Conservation (phyloP, 805 yeast species). For the Candida caryicola region DNA sequence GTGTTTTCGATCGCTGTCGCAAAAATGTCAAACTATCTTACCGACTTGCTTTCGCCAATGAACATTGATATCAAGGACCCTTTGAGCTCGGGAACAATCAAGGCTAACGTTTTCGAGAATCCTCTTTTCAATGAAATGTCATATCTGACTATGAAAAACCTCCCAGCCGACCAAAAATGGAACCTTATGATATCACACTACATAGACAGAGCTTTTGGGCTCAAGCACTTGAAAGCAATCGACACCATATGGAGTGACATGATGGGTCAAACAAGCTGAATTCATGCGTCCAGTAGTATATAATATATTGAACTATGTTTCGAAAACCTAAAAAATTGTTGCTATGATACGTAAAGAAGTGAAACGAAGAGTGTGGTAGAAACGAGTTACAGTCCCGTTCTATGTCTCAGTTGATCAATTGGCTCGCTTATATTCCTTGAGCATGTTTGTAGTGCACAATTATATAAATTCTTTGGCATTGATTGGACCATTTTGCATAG, state of each 20-base stretch:
- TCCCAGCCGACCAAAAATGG: conserved; percentile 18
- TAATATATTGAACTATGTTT: background rate
- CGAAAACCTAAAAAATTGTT: conserved; percentile 1
- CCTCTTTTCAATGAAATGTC: background rate
- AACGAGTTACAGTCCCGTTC: background rate
- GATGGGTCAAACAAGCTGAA: no score
- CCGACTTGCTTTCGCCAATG: conserved; percentile 9
- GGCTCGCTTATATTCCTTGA: background rate
- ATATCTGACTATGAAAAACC: conserved; percentile 2
- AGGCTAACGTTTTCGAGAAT: conserved; percentile 1
- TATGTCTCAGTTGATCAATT: no score
- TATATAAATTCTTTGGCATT: conserved; percentile 24
- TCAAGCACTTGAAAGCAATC: conserved; percentile 10
- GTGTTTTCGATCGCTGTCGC: conserved; percentile 25
- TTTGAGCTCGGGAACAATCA: background rate
- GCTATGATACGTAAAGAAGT: background rate
- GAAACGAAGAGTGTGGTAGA: background rate
- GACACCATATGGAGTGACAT: conserved; percentile 16
- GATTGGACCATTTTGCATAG: conserved; percentile 23
- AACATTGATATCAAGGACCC: conserved; percentile 3
- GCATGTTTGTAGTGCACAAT: no score
- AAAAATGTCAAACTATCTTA: conserved; percentile 7
- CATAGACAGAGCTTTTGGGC: background rate
- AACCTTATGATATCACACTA: conserved; percentile 2
- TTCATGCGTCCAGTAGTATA: no score